phyloP scores from a whole-genome alignment of 164 flowering plant species.

The grape (Vitis vinifera) region ASM3070453v1 NC_081816.1:10015001-10015500 shows the following conservation, averaged over 20 bases:
- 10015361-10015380: not conserved
- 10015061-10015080: constrained; percentile 85
- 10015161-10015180: too few relatives aligned
- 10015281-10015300: too few relatives aligned
- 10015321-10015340: too few relatives aligned
- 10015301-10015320: too few relatives aligned
- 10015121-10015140: constrained; percentile 87
- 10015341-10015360: not conserved
- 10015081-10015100: constrained; percentile 86
- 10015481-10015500: not conserved
- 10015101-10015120: constrained; percentile 87
- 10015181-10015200: too few relatives aligned
- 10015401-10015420: constrained; percentile 55
- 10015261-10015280: too few relatives aligned
- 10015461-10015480: not conserved
- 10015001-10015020: constrained; percentile 26
- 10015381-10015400: constrained; percentile 62
- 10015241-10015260: too few relatives aligned
- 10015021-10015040: constrained; percentile 73
- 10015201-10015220: too few relatives aligned
- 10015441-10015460: constrained; percentile 46
- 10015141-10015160: constrained; percentile 43
- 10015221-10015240: too few relatives aligned
- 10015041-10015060: constrained; percentile 84
- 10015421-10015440: constrained; percentile 65